phyloP scores from a whole-genome alignment of 1,284 basidiomycete genomes.

The Vanrija humicola region DNA sequence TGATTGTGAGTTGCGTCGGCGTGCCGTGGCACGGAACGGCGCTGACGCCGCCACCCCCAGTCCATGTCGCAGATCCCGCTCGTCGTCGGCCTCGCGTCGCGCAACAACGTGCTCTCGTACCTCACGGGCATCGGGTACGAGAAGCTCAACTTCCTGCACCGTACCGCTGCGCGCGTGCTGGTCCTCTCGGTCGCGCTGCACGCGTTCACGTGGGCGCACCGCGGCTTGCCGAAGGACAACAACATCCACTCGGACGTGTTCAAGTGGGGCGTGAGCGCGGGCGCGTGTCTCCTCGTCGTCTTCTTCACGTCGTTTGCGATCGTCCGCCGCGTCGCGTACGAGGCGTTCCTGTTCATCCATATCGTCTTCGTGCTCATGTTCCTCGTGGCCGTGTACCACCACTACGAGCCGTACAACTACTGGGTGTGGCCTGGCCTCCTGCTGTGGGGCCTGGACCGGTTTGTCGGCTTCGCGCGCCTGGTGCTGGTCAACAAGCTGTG shows the following conservation, averaged over 20 bases:
- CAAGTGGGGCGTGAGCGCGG: neutral
- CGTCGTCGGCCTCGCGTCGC: conserved; percentile 60
- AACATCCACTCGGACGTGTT: neutral
- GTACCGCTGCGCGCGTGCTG: conserved; percentile 29
- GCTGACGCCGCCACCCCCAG: neutral
- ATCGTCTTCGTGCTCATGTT: conserved; percentile 43
- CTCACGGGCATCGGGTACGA: conserved; percentile 61
- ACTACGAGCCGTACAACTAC: neutral
- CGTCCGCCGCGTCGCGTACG: conserved; percentile 52
- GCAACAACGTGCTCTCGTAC: conserved; percentile 63
- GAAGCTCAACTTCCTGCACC: conserved; percentile 50
- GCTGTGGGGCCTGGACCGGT: conserved; percentile 63
- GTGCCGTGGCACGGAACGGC: neutral
- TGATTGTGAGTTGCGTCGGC: neutral
- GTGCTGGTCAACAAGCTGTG: conserved; percentile 55
- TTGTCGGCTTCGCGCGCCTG: conserved; percentile 56
- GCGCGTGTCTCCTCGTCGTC: conserved; percentile 49
- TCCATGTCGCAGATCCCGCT: conserved; percentile 55
- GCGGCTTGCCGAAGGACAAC: conserved; percentile 1
- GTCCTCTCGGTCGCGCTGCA: conserved; percentile 35
- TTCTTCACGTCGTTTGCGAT: conserved; percentile 49
- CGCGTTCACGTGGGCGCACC: conserved; percentile 18
- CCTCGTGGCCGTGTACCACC: neutral
- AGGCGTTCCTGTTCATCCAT: conserved; percentile 55
- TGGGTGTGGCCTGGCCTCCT: conserved; percentile 7